A percentile compares a stretch with the other conserved stretches of the same genome.
Conservation (phyloP, 352 stramenopile species). For the Globisporangium viniferum region DNA sequence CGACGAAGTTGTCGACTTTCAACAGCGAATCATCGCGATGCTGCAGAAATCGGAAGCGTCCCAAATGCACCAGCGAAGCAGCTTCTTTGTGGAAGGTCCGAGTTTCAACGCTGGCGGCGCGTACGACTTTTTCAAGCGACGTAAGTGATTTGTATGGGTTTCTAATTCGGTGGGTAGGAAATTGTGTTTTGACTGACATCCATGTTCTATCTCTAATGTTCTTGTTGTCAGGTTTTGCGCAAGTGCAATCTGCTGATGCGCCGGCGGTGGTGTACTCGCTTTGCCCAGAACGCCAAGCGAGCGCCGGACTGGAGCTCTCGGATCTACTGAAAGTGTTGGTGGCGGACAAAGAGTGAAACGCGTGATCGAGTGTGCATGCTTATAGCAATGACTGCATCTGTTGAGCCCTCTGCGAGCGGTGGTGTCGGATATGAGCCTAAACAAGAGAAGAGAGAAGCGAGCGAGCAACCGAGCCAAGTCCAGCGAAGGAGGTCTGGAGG, state of each 20-base stretch:
- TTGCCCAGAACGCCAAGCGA: slow-evolving; percentile 15
- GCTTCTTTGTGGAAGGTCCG: slow-evolving; percentile 43
- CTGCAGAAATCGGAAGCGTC: slow-evolving; percentile 46
- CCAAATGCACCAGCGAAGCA: slow-evolving; percentile 38
- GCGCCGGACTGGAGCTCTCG: not conserved
- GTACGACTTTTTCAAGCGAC: slow-evolving; percentile 72
- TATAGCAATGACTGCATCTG: not conserved
- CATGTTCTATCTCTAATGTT: not conserved
- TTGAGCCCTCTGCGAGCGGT: not conserved
- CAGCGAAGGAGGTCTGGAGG: not conserved
- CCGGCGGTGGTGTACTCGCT: slow-evolving; percentile 22
- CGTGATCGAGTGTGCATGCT: not conserved
- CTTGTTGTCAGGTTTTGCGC: slow-evolving; percentile 22
- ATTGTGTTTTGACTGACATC: slow-evolving; percentile 1
- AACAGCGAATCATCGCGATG: slow-evolving; percentile 51
- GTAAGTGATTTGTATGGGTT: slow-evolving; percentile 28
- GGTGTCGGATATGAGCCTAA: slow-evolving; percentile 6
- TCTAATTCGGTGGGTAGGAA: not conserved
- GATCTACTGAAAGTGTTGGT: slow-evolving; percentile 7
- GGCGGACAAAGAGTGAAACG: not conserved
- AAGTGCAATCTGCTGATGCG: slow-evolving; percentile 18
- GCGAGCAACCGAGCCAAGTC: not conserved
- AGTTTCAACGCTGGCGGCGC: slow-evolving; percentile 51
- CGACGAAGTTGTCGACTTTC: slow-evolving; percentile 37
- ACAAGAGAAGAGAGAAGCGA: not conserved